Conservation (phyloP, 2,329 filamentous ascomycete genomes). For the Plectosphaerella plurivora region DNA sequence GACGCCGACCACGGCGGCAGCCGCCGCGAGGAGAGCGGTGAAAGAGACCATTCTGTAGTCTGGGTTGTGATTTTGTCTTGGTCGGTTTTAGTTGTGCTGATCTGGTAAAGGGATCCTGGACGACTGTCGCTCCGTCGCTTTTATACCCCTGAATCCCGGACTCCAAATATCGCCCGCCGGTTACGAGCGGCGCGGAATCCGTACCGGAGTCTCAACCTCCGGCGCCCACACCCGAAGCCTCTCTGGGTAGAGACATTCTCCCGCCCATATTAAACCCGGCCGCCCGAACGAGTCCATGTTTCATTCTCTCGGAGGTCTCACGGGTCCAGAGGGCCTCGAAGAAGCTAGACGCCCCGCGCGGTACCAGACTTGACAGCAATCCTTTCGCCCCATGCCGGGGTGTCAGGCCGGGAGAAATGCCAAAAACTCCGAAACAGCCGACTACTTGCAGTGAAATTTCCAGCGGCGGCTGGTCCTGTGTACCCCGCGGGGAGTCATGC, state of each 20-base stretch:
- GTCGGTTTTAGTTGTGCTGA: background rate
- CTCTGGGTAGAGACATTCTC: background rate
- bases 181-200: too few relatives aligned
- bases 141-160: background rate
- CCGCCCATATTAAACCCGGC: background rate
- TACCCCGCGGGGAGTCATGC: background rate
- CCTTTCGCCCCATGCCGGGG: too few relatives aligned
- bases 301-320: background rate
- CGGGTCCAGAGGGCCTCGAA: background rate
- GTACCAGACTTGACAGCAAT: background rate
- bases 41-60: background rate
- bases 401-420: too few relatives aligned
- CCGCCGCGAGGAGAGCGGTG: background rate
- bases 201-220: background rate
- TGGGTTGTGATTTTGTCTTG: background rate
- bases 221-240: background rate
- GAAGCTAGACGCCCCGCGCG: background rate
- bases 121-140: background rate
- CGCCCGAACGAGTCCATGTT: background rate
- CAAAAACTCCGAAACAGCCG: too few relatives aligned
- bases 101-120: background rate
- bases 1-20: slow-evolving; percentile 8
- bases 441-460: too few relatives aligned
- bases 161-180: too few relatives aligned
- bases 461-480: too few relatives aligned